phyloP scores from a whole-genome alignment of 495 filamentous ascomycete genomes.

The Podospora bellae-mahoneyi region DNA sequence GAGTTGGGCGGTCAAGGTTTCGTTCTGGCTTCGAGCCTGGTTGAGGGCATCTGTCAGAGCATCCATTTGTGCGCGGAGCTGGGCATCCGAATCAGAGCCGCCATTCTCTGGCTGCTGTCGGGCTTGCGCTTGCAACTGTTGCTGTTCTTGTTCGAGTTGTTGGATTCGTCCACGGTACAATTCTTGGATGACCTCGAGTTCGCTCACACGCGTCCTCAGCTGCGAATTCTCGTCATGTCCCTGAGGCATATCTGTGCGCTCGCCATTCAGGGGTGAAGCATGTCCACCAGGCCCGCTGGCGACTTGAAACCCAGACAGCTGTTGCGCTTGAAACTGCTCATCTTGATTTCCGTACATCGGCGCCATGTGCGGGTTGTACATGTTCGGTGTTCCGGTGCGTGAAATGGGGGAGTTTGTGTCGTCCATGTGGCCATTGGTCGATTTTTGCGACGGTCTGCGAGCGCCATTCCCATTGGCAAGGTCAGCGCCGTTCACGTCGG shows the following conservation, averaged over 20 bases:
- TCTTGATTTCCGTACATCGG: slow-evolving; percentile 67
- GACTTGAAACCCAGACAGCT: slow-evolving; percentile 34
- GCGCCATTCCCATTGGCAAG: slow-evolving; percentile 33
- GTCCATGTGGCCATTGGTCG: slow-evolving; percentile 65
- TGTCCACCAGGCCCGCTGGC: slow-evolving; percentile 53
- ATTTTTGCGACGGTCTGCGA: slow-evolving; percentile 68
- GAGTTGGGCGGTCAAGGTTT: slow-evolving; percentile 25
- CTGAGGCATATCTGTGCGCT: slow-evolving; percentile 69
- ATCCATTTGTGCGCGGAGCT: slow-evolving; percentile 7
- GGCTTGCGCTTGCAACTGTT: slow-evolving; percentile 53
- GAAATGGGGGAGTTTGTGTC: slow-evolving; percentile 83
- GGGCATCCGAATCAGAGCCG: neutral
- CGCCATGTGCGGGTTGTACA: slow-evolving; percentile 58
- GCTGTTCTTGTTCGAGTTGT: slow-evolving; percentile 73
- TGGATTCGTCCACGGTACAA: slow-evolving; percentile 84
- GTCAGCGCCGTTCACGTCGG: slow-evolving; percentile 34
- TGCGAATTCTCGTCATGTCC: slow-evolving; percentile 72
- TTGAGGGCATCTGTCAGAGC: slow-evolving; percentile 27
- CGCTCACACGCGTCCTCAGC: slow-evolving; percentile 84
- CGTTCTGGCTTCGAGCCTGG: slow-evolving; percentile 41
- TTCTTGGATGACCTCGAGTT: slow-evolving; percentile 94
- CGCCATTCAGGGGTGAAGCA: slow-evolving; percentile 64
- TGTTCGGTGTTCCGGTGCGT: slow-evolving; percentile 75
- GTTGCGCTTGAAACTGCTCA: slow-evolving; percentile 55
- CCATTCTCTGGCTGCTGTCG: slow-evolving; percentile 51